Evolutionary conservation across 768 basidiomycete species (phyloP), one percentile per base, ranked within the genome.

Genomic region (Leccinum obscurum): DNA sequence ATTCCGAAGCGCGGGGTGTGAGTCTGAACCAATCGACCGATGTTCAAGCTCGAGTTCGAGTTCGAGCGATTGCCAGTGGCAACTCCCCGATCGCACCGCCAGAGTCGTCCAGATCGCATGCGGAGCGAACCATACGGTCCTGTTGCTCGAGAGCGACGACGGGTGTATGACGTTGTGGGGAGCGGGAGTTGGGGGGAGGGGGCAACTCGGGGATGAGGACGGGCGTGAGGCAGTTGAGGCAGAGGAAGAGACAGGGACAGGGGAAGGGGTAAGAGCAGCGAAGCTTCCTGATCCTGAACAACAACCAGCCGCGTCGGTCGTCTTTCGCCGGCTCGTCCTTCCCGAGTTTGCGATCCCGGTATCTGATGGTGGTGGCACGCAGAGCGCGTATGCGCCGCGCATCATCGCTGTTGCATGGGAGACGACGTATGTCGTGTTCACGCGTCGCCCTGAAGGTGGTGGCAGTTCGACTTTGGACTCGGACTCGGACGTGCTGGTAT

Each of bases 41-140:
- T n/a, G 0, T 1, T 20, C 20, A 20, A 44, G 37, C 34, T 13
- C 34, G 0, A 35, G 34, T 13, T 35, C 34, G 39, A 41, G 20
- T 17, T 46, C 3, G 61, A 70, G 20, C 34, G 59, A 17, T 17
- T 50, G 34, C 34, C 34, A 34, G 34, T 34, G 17, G 44, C 44
- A 13, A n/a, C 68, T 78, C 26, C 77, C 74, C 0, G 51, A 63
- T 7, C 32, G 35, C 49, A 57, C 71, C 24, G 51, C 58, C 35
- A 62, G 65, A 50, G 71, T 93, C 24, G 14, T 81, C 8, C 72
- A 84, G 22, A 70, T 96, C 63, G 83, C 82, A 1, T 82, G 82
- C 52, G 90, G 94, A 1, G 88, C 91, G 3, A 93, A 92, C 62
- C 94, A 96, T 68, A 88, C 93, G 0, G 71, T 96, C 0, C 70